Conservation (phyloP, 2,329 filamentous ascomycete genomes). For the Karstenula rhodostoma region DNA sequence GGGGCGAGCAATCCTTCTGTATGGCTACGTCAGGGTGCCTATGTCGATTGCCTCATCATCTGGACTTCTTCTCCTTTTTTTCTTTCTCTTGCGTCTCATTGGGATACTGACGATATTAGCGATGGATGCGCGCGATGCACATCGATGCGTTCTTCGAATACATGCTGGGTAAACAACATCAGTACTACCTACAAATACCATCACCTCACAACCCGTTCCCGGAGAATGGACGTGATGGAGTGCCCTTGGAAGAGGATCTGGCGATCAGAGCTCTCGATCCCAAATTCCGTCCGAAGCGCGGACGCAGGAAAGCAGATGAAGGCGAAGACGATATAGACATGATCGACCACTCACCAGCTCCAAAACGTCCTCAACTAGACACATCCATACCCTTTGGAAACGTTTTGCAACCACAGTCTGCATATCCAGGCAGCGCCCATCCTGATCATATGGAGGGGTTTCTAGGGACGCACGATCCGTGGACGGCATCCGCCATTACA, state of each 20-base stretch:
- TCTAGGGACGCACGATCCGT: conserved; percentile 54
- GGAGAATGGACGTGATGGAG: conserved; percentile 77
- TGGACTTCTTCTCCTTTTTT: not conserved
- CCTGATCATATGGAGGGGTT: conserved; percentile 62
- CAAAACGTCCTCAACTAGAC: conserved; percentile 70
- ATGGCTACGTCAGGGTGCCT: conserved; percentile 2
- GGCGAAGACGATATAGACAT: conserved; percentile 64
- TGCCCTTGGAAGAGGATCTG: conserved; percentile 86
- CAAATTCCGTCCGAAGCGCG: conserved; percentile 70
- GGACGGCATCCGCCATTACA: conserved; percentile 52
- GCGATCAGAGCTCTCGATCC: conserved; percentile 84
- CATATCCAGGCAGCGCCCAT: conserved; percentile 63
- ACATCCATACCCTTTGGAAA: conserved; percentile 55
- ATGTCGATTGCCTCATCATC: not conserved
- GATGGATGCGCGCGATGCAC: conserved; percentile 98
- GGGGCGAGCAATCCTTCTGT: conserved; percentile 9
- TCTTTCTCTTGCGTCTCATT: not conserved
- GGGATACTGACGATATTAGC: conserved; percentile 56
- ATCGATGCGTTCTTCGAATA: conserved; percentile 95
- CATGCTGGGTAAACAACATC: conserved; percentile 77
- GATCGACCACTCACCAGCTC: conserved; percentile 46
- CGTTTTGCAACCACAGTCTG: conserved; percentile 53
- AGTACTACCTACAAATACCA: conserved; percentile 82
- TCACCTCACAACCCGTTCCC: conserved; percentile 68
- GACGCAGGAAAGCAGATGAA: conserved; percentile 68